Conservation (phyloP, 2,329 filamentous ascomycete species). For the Scedosporium boydii region DNA sequence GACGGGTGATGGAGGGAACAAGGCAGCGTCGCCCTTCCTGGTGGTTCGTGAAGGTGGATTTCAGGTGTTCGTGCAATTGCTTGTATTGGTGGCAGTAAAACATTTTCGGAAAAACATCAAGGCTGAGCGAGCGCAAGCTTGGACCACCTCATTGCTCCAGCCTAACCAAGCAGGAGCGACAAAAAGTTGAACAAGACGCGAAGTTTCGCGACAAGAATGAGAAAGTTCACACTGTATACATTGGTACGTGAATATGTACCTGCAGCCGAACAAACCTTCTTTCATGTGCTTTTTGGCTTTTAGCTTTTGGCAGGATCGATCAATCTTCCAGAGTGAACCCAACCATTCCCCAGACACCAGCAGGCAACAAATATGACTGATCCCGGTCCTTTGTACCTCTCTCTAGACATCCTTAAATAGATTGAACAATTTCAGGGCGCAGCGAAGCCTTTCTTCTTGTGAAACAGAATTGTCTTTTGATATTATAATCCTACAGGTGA, state of each 20-base stretch:
- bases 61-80: not conserved
- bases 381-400: no score
- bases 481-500: constrained; percentile 7
- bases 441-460: not conserved
- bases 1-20: not conserved
- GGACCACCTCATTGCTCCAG: not conserved
- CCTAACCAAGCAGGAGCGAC: not conserved
- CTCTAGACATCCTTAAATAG: no score
- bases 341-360: not conserved
- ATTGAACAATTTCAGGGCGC: not conserved
- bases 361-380: no score
- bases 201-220: constrained; percentile 8
- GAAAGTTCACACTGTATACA: no score
- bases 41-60: not conserved
- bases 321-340: no score
- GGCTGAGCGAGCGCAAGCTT: constrained; percentile 4
- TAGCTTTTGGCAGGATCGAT: not conserved
- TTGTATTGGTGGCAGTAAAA: not conserved
- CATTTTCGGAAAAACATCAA: constrained; percentile 2
- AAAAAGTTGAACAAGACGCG: constrained; percentile 8
- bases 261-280: not conserved
- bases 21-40: not conserved
- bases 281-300: not conserved
- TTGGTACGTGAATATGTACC: no score
- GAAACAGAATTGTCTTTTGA: not conserved